Evolutionary conservation across 495 filamentous ascomycete species (phyloP), one percentile per base, ranked within the genome.

Genomic region (Corynascus novoguineensis): DNA sequence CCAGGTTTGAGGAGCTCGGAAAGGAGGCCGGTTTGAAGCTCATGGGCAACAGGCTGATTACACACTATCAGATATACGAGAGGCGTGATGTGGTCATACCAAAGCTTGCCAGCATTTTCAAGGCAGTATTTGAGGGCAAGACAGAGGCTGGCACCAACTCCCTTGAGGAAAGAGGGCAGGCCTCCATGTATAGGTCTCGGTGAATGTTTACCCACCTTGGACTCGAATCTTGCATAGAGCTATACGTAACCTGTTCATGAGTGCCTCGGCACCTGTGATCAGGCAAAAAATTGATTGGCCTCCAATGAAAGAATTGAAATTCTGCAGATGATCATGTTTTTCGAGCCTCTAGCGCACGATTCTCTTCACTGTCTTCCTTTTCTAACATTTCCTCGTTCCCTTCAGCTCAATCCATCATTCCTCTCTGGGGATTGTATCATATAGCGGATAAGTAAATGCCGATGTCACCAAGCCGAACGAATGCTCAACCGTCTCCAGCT

Each of bases 31-130:
- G 86, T 0, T 48, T 88, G 40, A 80, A 68, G 57, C 34, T 85
- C 0, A 60, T 74, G 19, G 75, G 75, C 10, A 75, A 74, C 21
- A 69, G 85, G 57, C 59, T 88, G 60, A 80, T 87, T 11, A 78
- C 84, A 37, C 83, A 86, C 67, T 87, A 84, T 61, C 85, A 87
- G 74, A 82, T 84, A 53, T 72, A 73, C 17, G 60, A 71, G 57
- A 71, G 69, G 45, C 60, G 66, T 1, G 71, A 79, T 1, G 75
- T 77, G 63, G 79, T 78, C 3, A 63, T 86, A 5, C 61, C 70
- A 49, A 71, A 61, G 55, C 67, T 85, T 57, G 73, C 76, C 59
- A 57, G 58, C 41, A 66, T 81, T 9, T 79, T 85, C 72, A 69
- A 72, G 51, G 70, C 67, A 44, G 68, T 75, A 2, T 34, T 71